Percentiles rank a stretch among this genome's conserved stretches.
Conservation (phyloP, 495 filamentous ascomycete species). For the Elaphomyces granulatus region DNA sequence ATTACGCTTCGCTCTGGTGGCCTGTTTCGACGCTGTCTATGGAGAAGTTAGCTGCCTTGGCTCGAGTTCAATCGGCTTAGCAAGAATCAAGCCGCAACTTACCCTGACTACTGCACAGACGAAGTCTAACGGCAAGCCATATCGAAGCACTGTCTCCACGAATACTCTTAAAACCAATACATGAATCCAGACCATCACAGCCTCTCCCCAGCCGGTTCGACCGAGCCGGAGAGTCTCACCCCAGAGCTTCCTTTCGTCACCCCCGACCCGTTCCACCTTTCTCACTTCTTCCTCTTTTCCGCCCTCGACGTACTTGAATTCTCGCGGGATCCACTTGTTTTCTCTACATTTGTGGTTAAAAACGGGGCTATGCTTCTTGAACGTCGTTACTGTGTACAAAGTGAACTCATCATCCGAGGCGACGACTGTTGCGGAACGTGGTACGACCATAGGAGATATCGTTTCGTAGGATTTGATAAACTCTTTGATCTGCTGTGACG, state of each 20-base stretch:
- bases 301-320: slow-evolving; percentile 83
- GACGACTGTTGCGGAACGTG: slow-evolving; percentile 64
- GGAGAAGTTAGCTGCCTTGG: slow-evolving; percentile 4
- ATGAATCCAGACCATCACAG: slow-evolving; percentile 89
- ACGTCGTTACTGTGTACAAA: slow-evolving; percentile 76
- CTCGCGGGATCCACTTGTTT: slow-evolving; percentile 82
- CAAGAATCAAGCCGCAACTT: slow-evolving; percentile 18
- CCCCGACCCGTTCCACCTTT: slow-evolving; percentile 64
- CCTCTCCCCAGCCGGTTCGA: slow-evolving; percentile 81
- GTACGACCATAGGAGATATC: slow-evolving; percentile 71
- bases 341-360: slow-evolving; percentile 84
- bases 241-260: slow-evolving; percentile 75
- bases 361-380: slow-evolving; percentile 77
- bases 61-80: too few relatives aligned
- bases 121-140: slow-evolving; percentile 80
- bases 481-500: slow-evolving; percentile 60
- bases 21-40: slow-evolving; percentile 68
- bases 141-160: slow-evolving; percentile 90
- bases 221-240: slow-evolving; percentile 78
- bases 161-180: slow-evolving; percentile 84
- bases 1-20: slow-evolving; percentile 62
- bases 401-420: slow-evolving; percentile 76
- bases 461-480: slow-evolving; percentile 85
- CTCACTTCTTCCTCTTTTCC: slow-evolving; percentile 74
- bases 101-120: slow-evolving; percentile 74